These are phyloP conservation scores for Fusarium globosum DNA, from an alignment of 2,329 filamentous ascomycete species.

Conservation along the genomic window DNA sequence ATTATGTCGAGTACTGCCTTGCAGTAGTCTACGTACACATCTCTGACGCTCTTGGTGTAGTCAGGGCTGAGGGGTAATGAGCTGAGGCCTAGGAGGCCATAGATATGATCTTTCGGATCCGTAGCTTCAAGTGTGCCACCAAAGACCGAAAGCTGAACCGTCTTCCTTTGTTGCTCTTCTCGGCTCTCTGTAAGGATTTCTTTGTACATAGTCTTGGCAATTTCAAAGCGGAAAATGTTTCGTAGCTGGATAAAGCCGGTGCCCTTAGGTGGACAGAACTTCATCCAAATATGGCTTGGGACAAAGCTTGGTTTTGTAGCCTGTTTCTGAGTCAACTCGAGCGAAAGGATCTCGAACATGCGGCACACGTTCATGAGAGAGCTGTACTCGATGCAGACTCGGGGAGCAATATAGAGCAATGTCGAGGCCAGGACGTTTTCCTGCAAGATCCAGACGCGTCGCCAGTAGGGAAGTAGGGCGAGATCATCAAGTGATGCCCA, in stretches of 20 bases:
- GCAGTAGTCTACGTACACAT: background rate
- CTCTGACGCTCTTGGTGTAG: background rate
- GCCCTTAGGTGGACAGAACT: background rate
- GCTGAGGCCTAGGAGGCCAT: background rate
- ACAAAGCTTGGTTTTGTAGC: background rate
- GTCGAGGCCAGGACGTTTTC: conserved; percentile 1
- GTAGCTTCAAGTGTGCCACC: background rate
- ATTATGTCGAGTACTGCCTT: background rate
- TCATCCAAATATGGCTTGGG: conserved; percentile 4
- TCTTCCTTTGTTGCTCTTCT: no score
- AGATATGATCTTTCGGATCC: background rate
- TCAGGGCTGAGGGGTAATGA: background rate
- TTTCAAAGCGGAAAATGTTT: background rate
- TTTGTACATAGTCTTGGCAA: background rate
- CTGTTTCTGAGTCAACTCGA: background rate
- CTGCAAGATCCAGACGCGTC: background rate
- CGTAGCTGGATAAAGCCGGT: background rate
- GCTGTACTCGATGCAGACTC: background rate
- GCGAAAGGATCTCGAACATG: background rate
- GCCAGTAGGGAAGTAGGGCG: background rate
- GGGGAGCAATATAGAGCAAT: background rate
- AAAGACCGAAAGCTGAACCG: background rate
- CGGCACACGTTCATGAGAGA: background rate
- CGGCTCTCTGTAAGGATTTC: background rate
- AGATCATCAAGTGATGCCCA: background rate